These are phyloP conservation scores for Dactylonectria macrodidyma DNA, from an alignment of 2,329 filamentous ascomycete species.

Conservation along the genomic window DNA sequence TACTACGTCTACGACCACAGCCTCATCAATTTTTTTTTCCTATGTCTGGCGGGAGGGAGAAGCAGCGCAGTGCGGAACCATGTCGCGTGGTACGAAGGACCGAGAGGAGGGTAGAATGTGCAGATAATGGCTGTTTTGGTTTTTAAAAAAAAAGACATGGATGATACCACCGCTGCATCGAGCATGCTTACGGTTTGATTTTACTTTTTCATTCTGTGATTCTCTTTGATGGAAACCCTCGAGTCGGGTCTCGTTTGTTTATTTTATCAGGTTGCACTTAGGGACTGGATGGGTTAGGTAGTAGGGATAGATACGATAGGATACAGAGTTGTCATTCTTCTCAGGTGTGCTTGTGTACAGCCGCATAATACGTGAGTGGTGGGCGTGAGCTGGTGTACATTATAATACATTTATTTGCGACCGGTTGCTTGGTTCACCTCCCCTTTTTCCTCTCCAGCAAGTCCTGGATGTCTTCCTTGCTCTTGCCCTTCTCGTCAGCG, in stretches of 20 bases:
- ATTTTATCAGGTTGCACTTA: constrained; percentile 37
- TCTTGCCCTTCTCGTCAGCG: constrained; percentile 49
- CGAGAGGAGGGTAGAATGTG: constrained; percentile 33
- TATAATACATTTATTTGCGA: no score
- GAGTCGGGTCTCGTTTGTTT: constrained; percentile 35
- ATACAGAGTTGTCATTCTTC: constrained; percentile 42
- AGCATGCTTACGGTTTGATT: constrained; percentile 52
- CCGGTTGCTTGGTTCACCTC: constrained; percentile 33
- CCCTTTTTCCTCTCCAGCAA: constrained; percentile 56
- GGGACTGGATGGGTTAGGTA: constrained; percentile 36
- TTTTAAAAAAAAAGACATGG: constrained; percentile 52
- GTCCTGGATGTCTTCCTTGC: constrained; percentile 57
- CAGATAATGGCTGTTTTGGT: constrained; percentile 49
- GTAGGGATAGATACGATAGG: constrained; percentile 46
- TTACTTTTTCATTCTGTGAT: constrained; percentile 39
- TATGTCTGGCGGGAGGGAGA: constrained; percentile 38
- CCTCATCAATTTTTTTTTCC: constrained; percentile 38
- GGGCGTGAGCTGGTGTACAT: constrained; percentile 29
- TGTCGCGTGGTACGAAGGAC: constrained; percentile 10
- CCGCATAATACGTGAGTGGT: constrained; percentile 27
- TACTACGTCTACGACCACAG: constrained; percentile 42
- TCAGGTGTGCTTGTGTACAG: constrained; percentile 16
- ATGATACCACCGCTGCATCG: constrained; percentile 61
- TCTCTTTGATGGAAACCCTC: constrained; percentile 27
- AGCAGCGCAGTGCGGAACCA: constrained; percentile 19